Evolutionary conservation across 2,329 filamentous ascomycete species (phyloP), one percentile per base, ranked within the genome.

Genomic region (Ophiocordyceps sinensis): DNA sequence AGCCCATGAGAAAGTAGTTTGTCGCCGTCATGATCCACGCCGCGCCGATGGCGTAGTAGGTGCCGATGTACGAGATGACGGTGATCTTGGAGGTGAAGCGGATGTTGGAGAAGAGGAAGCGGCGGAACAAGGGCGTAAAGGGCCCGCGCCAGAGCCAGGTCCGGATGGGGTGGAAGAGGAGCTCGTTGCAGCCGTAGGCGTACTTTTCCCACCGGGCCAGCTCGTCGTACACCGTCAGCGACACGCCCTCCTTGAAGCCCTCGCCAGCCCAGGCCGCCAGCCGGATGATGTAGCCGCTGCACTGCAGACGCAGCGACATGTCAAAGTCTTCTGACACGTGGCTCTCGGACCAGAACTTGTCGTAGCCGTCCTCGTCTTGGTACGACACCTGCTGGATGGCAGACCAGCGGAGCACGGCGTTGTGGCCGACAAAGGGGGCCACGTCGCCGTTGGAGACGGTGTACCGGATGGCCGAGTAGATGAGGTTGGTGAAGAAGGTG

Each of bases 161-260:
- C 45, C 74, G 72, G 45, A 89, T 66, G 3, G 84, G 85, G 54
- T 89, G 73, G 66, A 91, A 89, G 43, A 89, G 69, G 43, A 89
- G 68, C 63, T 88, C 84, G 57, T 83, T 85, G 62, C 85, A 88
- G 31, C 84, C 83, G 52, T 86, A 88, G 3, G 84, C 85, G 56
- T 87, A 87, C 61, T 89, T 89, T 55, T 89, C 84, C 84, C 85
- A 89, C 43, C 84, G 79, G 2, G 82, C 80, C 44, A 89, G 68
- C 59, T 89, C 85, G 59, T 89, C 84, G 55, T 89, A 87, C 10
- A 89, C 82, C 1, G 84, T 89, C 43, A 89, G 66, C 2, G 84
- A 88, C 41, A 89, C 84, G 48, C 85, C 84, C 57, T 89, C 84
- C 56, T 86, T 81, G 67, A 86, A 87, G 38, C 78, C 82, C n/a